A percentile compares a stretch with the other conserved stretches of the same genome.
These are phyloP conservation scores for Alternaria sp. DNA, from an alignment of 2,329 filamentous ascomycete species.

Conservation along the genomic window DNA sequence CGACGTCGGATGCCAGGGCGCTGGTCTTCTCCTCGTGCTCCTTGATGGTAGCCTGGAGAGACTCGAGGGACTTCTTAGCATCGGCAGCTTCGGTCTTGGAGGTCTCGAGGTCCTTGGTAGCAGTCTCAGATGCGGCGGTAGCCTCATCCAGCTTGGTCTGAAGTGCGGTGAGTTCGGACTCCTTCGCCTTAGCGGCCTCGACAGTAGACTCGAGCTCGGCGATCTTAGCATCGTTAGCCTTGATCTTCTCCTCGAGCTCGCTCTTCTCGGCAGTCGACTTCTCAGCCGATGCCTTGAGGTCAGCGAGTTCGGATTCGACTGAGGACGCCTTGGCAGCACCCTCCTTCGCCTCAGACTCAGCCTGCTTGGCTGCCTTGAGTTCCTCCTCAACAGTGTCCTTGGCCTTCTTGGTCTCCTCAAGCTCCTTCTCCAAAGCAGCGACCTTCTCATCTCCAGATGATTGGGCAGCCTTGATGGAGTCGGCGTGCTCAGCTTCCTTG, in stretches of 20 bases:
- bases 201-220: slow-evolving; percentile 30
- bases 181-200: slow-evolving; percentile 28
- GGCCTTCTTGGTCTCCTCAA: slow-evolving; percentile 31
- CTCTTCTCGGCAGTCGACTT: slow-evolving; percentile 33
- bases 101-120: slow-evolving; percentile 28
- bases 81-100: slow-evolving; percentile 26
- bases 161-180: slow-evolving; percentile 27
- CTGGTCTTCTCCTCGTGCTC: slow-evolving; percentile 27
- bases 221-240: slow-evolving; percentile 35
- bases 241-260: slow-evolving; percentile 35
- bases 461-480: slow-evolving; percentile 32
- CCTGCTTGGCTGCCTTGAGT: slow-evolving; percentile 28
- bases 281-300: slow-evolving; percentile 35
- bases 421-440: slow-evolving; percentile 38
- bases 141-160: slow-evolving; percentile 30
- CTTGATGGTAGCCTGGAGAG: slow-evolving; percentile 24
- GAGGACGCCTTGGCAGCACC: slow-evolving; percentile 22
- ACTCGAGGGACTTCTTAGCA: slow-evolving; percentile 21
- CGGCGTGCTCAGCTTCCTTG: slow-evolving; percentile 35
- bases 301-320: slow-evolving; percentile 29
- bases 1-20: slow-evolving; percentile 21
- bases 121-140: slow-evolving; percentile 21
- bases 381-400: slow-evolving; percentile 33
- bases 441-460: slow-evolving; percentile 35
- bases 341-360: slow-evolving; percentile 29